phyloP scores from a whole-genome alignment of 345 rosid species.

The Corchorus capsularis region DNA sequence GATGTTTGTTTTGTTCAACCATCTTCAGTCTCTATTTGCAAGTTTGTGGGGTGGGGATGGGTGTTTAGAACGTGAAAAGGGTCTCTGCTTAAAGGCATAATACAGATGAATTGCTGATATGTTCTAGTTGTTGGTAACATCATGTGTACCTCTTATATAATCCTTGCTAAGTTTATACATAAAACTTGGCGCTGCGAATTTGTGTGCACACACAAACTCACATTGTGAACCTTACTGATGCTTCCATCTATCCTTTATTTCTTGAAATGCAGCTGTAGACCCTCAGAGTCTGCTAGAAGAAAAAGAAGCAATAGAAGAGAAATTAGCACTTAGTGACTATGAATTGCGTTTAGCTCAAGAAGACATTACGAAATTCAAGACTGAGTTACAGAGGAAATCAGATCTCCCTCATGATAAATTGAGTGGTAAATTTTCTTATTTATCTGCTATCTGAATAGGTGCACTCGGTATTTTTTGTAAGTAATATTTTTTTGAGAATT shows the following conservation, averaged over 20 bases:
- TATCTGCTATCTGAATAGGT: constrained; percentile 8
- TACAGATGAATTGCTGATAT: background rate
- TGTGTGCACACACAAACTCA: background rate
- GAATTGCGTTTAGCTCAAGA: constrained; percentile 92
- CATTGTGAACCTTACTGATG: constrained; percentile 15
- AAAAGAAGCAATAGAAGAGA: constrained; percentile 79
- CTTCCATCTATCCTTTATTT: constrained; percentile 20
- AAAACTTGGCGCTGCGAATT: no score
- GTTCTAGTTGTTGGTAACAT: no score
- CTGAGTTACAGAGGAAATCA: constrained; percentile 68
- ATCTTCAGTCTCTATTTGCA: background rate
- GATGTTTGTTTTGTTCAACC: background rate
- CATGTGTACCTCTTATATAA: background rate
- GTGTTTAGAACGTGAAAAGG: background rate
- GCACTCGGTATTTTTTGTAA: constrained; percentile 8
- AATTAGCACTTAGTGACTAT: constrained; percentile 78
- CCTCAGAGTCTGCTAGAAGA: constrained; percentile 92
- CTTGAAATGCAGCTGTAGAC: constrained; percentile 71
- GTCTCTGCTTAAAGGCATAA: background rate
- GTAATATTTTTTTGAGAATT: constrained; percentile 16
- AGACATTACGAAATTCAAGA: constrained; percentile 73
- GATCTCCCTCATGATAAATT: constrained; percentile 43
- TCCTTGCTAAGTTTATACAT: no score
- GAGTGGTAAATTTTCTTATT: constrained; percentile 43
- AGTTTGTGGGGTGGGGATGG: background rate